phyloP scores from a whole-genome alignment of 345 rosid species.

The Gossypium anomalum region DNA sequence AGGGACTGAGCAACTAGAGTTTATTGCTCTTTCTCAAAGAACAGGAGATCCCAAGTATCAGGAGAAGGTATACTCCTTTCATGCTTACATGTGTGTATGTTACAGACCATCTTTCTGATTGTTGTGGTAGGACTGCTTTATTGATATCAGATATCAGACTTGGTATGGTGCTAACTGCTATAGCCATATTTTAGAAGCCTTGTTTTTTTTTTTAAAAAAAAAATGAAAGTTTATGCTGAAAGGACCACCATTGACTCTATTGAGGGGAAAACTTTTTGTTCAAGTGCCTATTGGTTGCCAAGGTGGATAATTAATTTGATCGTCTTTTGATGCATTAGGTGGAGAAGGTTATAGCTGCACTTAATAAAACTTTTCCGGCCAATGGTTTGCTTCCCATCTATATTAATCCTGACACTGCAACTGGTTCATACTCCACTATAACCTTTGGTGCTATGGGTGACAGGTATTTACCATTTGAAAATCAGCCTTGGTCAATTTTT shows the following conservation, averaged over 20 bases:
- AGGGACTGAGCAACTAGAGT: constrained; percentile 95
- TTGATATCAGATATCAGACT: background rate
- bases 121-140: background rate
- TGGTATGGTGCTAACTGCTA: background rate
- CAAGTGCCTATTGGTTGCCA: constrained; percentile 1
- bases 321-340: constrained; percentile 41
- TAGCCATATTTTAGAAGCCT: background rate
- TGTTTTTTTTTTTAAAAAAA: background rate
- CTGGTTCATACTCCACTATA: constrained; percentile 61
- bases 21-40: constrained; percentile 96
- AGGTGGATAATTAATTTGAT: background rate
- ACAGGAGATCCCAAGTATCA: constrained; percentile 92
- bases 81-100: background rate
- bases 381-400: constrained; percentile 96
- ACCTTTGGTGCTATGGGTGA: constrained; percentile 99
- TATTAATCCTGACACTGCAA: constrained; percentile 59
- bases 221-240: background rate
- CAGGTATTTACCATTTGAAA: constrained; percentile 45
- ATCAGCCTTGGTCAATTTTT: background rate
- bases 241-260: background rate
- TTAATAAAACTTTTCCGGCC: constrained; percentile 76
- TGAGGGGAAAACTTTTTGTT: background rate
- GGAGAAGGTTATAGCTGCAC: constrained; percentile 69
- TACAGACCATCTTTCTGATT: background rate
- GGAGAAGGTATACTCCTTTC: constrained; percentile 51